Evolutionary conservation across 1,284 basidiomycete species (phyloP).

Genomic region (Tilletia setariae): DNA sequence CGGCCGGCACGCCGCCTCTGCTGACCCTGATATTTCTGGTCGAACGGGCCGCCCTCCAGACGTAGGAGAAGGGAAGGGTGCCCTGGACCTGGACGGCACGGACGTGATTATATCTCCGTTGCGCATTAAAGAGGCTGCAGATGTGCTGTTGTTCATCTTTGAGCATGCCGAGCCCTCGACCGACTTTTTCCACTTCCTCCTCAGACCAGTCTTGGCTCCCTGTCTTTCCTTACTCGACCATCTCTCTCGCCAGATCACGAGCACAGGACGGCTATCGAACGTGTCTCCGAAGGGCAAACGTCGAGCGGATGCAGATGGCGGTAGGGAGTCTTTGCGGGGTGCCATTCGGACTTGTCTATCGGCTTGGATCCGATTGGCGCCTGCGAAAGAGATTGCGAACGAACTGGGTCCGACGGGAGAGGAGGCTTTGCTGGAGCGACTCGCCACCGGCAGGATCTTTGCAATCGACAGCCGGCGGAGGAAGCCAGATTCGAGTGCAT

Average conservation of each 20-base stretch:
- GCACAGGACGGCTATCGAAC: not conserved
- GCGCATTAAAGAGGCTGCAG: slow-evolving; percentile 20
- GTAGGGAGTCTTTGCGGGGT: slow-evolving; percentile 22
- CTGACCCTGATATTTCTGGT: too few relatives aligned
- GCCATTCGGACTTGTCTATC: slow-evolving; percentile 32
- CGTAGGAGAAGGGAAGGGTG: not conserved
- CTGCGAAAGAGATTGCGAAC: slow-evolving; percentile 23
- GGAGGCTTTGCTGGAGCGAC: slow-evolving; percentile 20
- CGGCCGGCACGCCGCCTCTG: not conserved
- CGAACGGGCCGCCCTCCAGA: too few relatives aligned
- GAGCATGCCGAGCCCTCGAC: slow-evolving; percentile 46
- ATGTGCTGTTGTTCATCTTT: slow-evolving; percentile 31
- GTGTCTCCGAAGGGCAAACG: slow-evolving; percentile 25
- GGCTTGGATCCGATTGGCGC: slow-evolving; percentile 38
- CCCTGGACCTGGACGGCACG: not conserved
- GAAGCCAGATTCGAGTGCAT: not conserved
- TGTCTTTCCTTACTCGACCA: slow-evolving; percentile 36
- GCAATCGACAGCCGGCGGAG: too few relatives aligned
- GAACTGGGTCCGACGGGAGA: slow-evolving; percentile 22
- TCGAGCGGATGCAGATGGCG: slow-evolving; percentile 10
- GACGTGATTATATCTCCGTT: not conserved
- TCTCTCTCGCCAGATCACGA: slow-evolving; percentile 12
- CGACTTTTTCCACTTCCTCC: slow-evolving; percentile 33
- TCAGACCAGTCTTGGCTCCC: slow-evolving; percentile 30
- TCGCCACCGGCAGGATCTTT: too few relatives aligned